Percentiles rank a stretch among this genome's conserved stretches.
phyloP scores from a whole-genome alignment of 2,329 filamentous ascomycete species.

The Clonostachys solani region DNA sequence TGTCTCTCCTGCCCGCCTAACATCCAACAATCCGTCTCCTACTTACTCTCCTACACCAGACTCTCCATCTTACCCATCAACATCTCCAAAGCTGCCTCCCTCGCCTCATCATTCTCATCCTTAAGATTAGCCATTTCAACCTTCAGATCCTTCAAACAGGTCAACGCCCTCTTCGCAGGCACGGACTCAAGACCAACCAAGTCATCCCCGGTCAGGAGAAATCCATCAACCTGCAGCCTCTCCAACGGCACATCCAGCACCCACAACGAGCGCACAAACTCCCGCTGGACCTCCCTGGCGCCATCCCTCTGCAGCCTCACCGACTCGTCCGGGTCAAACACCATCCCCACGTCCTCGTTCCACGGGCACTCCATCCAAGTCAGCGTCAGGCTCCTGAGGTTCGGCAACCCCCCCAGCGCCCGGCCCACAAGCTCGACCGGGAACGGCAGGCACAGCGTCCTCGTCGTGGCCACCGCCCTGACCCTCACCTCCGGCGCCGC shows the following conservation, averaged over 20 bases:
- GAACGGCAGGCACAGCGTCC: neutral
- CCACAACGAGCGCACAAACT: slow-evolving; percentile 9
- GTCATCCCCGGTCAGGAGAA: neutral
- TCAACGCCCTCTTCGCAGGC: too few species aligned
- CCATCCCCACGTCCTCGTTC: slow-evolving; percentile 3
- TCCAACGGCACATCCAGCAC: slow-evolving; percentile 7
- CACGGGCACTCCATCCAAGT: slow-evolving; percentile 15
- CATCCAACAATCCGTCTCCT: too few species aligned
- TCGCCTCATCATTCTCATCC: neutral
- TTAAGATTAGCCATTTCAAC: neutral
- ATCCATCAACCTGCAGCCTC: slow-evolving; percentile 6
- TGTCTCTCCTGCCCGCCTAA: too few species aligned
- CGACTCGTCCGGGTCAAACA: slow-evolving; percentile 9
- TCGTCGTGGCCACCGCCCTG: slow-evolving; percentile 4
- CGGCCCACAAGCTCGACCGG: too few species aligned
- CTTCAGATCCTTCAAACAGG: too few species aligned
- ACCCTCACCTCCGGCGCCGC: neutral
- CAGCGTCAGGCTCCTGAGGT: slow-evolving; percentile 11
- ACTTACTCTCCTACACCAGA: too few species aligned
- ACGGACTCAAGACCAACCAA: neutral
- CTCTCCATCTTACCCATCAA: too few species aligned
- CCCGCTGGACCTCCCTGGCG: slow-evolving; percentile 9
- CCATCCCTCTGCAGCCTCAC: slow-evolving; percentile 8
- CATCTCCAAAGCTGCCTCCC: neutral
- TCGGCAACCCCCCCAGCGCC: slow-evolving; percentile 9